Percentiles rank a stretch among this genome's conserved stretches.
These are phyloP conservation scores for Paramecium pentaurelia DNA, from an alignment of 73 alveolate species.

Conservation along the genomic window DNA sequence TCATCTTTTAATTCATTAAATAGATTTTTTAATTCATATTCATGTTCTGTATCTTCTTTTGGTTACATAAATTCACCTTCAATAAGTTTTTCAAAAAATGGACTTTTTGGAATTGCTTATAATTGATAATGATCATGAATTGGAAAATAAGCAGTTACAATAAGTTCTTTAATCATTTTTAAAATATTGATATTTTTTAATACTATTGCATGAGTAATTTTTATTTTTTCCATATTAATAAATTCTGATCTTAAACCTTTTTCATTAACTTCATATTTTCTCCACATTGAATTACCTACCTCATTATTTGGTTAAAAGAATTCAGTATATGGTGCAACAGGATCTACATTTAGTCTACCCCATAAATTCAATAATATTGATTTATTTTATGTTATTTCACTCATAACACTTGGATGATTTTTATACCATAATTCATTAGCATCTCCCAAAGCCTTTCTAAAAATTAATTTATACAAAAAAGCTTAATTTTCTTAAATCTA, in stretches of 20 bases:
- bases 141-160: neutral
- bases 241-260: constrained; percentile 41
- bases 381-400: neutral
- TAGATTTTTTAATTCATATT: constrained; percentile 23
- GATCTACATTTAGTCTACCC: constrained; percentile 32
- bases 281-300: constrained; percentile 50
- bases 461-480: constrained; percentile 38
- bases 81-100: constrained; percentile 18
- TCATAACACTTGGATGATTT: neutral
- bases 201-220: constrained; percentile 47
- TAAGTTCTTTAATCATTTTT: neutral
- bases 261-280: constrained; percentile 55
- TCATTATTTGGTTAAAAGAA: constrained; percentile 29
- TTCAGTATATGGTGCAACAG: constrained; percentile 49
- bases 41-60: constrained; percentile 28
- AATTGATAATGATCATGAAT: constrained; percentile 53
- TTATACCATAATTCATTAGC: constrained; percentile 42
- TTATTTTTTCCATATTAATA: constrained; percentile 55
- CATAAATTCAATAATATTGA: neutral
- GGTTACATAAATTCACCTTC: neutral
- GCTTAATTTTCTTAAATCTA: constrained; percentile 46
- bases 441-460: constrained; percentile 47
- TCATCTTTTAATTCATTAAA: constrained; percentile 26
- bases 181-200: constrained; percentile 29
- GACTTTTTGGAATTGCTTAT: neutral